A percentile compares a stretch with the other conserved stretches of the same genome.
Evolutionary conservation across 176 grass and related monocot species (phyloP).

Genomic region (Avena eriantha): DNA sequence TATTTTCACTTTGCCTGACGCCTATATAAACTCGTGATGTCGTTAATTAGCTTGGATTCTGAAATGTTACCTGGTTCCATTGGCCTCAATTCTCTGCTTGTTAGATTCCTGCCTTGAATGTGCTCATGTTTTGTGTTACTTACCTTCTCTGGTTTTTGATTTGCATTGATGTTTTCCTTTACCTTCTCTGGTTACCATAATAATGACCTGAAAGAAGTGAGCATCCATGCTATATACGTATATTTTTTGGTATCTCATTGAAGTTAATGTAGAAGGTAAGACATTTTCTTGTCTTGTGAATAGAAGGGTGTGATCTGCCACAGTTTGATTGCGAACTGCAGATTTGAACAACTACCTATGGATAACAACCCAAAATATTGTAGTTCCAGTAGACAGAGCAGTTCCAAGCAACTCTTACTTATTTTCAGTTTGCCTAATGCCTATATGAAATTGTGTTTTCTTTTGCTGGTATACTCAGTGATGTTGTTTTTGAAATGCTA

Average conservation of each 20-base stretch:
- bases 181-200: no score
- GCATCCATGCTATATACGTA: neutral
- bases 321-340: conserved; percentile 22
- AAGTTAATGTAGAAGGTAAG: neutral
- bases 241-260: no score
- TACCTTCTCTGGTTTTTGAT: neutral
- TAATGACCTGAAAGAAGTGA: neutral
- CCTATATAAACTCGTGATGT: neutral
- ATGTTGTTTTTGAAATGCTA: neutral
- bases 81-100: neutral
- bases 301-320: neutral
- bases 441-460: neutral
- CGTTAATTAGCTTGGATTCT: neutral
- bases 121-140: neutral
- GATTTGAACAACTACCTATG: neutral
- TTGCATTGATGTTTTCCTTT: neutral
- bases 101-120: neutral
- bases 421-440: neutral
- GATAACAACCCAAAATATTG: conserved; percentile 4
- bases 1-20: neutral
- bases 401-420: neutral
- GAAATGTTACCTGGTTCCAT: conserved; percentile 16
- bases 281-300: neutral
- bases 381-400: neutral
- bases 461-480: no score